phyloP scores from a whole-genome alignment of 179 eudicot species.

The Silene coronaria region DNA sequence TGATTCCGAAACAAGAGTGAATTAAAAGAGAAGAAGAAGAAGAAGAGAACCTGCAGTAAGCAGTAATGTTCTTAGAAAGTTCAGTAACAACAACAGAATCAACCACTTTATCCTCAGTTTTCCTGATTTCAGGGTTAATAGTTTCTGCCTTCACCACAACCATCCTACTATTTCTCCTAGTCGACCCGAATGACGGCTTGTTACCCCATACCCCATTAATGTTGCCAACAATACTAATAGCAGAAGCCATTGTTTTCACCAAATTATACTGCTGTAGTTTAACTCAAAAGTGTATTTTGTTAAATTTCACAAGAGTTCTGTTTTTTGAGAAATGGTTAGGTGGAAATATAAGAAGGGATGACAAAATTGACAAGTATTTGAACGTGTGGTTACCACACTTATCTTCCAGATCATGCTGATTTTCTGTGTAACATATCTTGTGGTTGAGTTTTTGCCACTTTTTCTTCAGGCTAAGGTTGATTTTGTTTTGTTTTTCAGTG shows the following conservation, averaged over 20 bases:
- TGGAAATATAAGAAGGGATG: background rate
- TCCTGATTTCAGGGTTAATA: conserved; percentile 73
- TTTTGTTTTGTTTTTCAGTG: background rate
- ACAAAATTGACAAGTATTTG: background rate
- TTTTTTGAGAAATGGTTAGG: background rate
- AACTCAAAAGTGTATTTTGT: background rate
- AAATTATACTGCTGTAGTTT: background rate
- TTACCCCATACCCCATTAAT: conserved; percentile 33
- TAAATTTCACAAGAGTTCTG: background rate
- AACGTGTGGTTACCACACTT: conserved; percentile 59
- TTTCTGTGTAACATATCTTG: background rate
- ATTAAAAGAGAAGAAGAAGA: background rate
- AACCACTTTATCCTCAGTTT: conserved; percentile 73
- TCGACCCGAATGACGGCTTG: conserved; percentile 1
- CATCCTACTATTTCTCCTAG: conserved; percentile 22
- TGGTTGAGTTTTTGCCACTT: conserved; percentile 28
- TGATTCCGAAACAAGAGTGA: too few relatives aligned
- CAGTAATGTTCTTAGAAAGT: conserved; percentile 71
- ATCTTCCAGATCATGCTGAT: background rate
- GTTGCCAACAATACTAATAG: conserved; percentile 21
- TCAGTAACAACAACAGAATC: conserved; percentile 73
- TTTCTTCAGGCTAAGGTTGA: background rate
- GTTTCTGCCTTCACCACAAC: conserved; percentile 57
- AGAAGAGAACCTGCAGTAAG: conserved; percentile 72
- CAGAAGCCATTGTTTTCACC: conserved; percentile 37